phyloP scores from a whole-genome alignment of 192 early-diverging fungal species.

The Backusella tuberculispora region DNA sequence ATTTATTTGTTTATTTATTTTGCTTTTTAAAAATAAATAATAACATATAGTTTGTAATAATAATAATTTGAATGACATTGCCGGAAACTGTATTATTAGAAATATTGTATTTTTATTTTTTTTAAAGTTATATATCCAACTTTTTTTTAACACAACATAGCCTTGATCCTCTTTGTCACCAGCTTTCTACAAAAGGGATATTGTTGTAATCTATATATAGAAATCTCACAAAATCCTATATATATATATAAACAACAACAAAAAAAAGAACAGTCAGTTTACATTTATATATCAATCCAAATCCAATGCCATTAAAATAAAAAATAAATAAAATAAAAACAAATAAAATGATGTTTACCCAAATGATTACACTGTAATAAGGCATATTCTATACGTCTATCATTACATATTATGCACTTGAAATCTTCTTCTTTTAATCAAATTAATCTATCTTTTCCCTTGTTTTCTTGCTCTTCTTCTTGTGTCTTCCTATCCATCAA shows the following conservation, averaged over 20 bases:
- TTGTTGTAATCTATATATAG: conserved; percentile 35
- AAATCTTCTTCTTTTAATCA: conserved; percentile 22
- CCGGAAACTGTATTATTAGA: conserved; percentile 11
- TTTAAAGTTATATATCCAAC: neutral
- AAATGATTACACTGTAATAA: conserved; percentile 47
- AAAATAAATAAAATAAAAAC: neutral
- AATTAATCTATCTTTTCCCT: neutral
- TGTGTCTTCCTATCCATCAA: neutral
- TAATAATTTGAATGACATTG: neutral
- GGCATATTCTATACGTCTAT: conserved; percentile 38
- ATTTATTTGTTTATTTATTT: too few species aligned
- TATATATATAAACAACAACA: neutral
- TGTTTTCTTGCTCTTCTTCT: neutral
- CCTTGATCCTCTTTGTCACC: conserved; percentile 27
- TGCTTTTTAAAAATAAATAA: too few species aligned
- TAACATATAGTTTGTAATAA: too few species aligned
- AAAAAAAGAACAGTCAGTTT: too few species aligned
- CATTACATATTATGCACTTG: conserved; percentile 49
- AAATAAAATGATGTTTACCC: conserved; percentile 7
- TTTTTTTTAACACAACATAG: neutral
- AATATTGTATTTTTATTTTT: too few species aligned
- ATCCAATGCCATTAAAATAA: neutral
- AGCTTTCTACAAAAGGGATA: conserved; percentile 43
- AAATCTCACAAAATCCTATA: conserved; percentile 41
- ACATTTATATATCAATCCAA: too few species aligned